Base-by-base conservation (phyloP, 345 rosid genomes). In the Populus deltoides region DNA sequence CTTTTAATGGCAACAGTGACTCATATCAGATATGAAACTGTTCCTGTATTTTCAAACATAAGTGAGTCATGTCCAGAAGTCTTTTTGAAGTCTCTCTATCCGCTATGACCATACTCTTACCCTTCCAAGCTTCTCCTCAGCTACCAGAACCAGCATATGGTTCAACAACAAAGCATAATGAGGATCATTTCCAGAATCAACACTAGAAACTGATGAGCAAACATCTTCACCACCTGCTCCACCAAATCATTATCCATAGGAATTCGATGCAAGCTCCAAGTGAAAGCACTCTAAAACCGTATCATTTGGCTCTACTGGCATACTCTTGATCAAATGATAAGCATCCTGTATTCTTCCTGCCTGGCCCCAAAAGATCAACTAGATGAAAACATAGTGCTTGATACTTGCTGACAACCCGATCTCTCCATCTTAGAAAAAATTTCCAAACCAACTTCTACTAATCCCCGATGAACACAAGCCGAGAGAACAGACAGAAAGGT, bases 381-480 rank as follows among this genome's bases (percentile, higher is more conserved):
- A 92, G 77, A 75, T 94, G n/a, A n/a, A 91, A 38, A 93, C 93
- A 25, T 80, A 94, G 81, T 92, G 96, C 81, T 90, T 86, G 33
- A 90, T 82, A 39, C 83, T 75, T 22, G 88, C 86, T 39, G 71
- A 81, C 36, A 92, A 27, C n/a, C 81, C 82, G 41, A 72, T 10
- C 68, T 82, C 72, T 83, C 85, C 90, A 92, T 90, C 84, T 86
- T 88, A 65, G 83, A 83, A 84, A 94, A 91, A 73, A 88, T 81
- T 39, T 86, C 87, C 55, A 90, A 70, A 74, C 97, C 98, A 84
- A 89, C 91, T 38, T 86, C 83, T 47, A 89, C 80, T 47, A 82
- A 86, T 13, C 92, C 96, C 27, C 90, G 92, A 80, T 94, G 96
- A 2, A 90, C 89, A 83, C 94, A 91, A 45, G 97, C 98, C 0